Percentiles rank a stretch among this genome's conserved stretches.
phyloP scores from a whole-genome alignment of 2,329 filamentous ascomycete species.

The Hortaea werneckii region DNA sequence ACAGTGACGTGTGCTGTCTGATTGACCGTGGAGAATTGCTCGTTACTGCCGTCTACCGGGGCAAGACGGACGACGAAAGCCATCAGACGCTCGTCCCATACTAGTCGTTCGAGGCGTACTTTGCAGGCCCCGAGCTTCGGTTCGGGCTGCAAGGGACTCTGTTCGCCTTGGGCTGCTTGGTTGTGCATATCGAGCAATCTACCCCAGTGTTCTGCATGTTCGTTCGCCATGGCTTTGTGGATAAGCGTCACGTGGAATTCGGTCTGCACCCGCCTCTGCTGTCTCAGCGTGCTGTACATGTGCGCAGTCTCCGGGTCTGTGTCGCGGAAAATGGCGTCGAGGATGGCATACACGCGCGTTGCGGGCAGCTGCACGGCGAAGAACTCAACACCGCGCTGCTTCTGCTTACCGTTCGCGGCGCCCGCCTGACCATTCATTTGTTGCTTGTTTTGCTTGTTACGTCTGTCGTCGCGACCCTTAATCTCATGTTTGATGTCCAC shows the following conservation, averaged over 20 bases:
- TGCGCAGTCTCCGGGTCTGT: slow-evolving; percentile 39
- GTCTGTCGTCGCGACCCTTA: slow-evolving; percentile 38
- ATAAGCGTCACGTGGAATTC: slow-evolving; percentile 91
- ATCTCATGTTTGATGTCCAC: slow-evolving; percentile 69
- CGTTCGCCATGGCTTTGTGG: slow-evolving; percentile 56
- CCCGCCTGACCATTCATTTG: slow-evolving; percentile 12
- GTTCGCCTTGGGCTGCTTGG: slow-evolving; percentile 21
- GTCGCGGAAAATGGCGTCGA: slow-evolving; percentile 60
- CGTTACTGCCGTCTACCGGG: slow-evolving; percentile 2
- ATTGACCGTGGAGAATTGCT: slow-evolving; percentile 56
- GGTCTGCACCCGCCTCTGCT: slow-evolving; percentile 65
- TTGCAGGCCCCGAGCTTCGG: slow-evolving; percentile 54
- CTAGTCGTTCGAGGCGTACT: slow-evolving; percentile 54
- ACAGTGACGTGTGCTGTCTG: slow-evolving; percentile 77
- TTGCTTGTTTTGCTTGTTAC: slow-evolving; percentile 34
- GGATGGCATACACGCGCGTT: slow-evolving; percentile 43
- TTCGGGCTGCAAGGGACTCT: slow-evolving; percentile 33
- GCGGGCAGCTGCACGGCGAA: slow-evolving; percentile 50
- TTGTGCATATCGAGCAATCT: slow-evolving; percentile 55
- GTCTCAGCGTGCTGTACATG: slow-evolving; percentile 67
- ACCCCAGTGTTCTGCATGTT: slow-evolving; percentile 64
- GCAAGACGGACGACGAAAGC: slow-evolving; percentile 70
- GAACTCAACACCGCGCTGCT: slow-evolving; percentile 51
- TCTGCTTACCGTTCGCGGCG: slow-evolving; percentile 34
- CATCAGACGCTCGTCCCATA: slow-evolving; percentile 85